Conservation (phyloP, 2,329 filamentous ascomycete genomes). For the Neonectria magnoliae region DNA sequence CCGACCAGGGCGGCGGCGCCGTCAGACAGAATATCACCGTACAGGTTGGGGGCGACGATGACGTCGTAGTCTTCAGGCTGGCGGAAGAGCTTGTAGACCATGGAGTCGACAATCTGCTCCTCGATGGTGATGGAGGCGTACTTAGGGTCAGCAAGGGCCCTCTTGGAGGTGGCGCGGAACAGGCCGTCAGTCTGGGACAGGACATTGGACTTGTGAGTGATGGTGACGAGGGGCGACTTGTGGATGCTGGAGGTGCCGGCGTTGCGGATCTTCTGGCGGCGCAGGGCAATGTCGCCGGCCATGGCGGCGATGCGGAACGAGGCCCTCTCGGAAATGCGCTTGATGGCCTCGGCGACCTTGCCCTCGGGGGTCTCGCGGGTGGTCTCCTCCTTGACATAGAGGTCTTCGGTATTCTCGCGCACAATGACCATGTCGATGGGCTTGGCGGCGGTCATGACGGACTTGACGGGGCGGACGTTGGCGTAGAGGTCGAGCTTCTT, state of each 20-base stretch:
- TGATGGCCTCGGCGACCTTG: constrained; percentile 96
- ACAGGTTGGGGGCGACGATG: constrained; percentile 96
- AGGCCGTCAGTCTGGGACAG: constrained; percentile 95
- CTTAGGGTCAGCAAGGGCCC: constrained; percentile 72
- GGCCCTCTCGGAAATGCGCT: constrained; percentile 91
- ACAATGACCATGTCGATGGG: constrained; percentile 98
- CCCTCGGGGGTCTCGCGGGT: constrained; percentile 79
- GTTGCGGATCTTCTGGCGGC: constrained; percentile 82
- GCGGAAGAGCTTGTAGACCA: constrained; percentile 99
- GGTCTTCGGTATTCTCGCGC: constrained; percentile 97
- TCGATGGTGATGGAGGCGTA: constrained; percentile 78
- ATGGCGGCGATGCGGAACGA: constrained; percentile 88
- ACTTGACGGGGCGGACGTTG: constrained; percentile 96
- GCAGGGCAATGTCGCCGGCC: constrained; percentile 92
- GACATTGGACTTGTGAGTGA: constrained; percentile 99
- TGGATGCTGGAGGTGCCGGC: constrained; percentile 68
- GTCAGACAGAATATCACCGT: constrained; percentile 96
- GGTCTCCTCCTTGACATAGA: constrained; percentile 97
- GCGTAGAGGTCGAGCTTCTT: constrained; percentile 96
- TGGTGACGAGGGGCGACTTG: constrained; percentile 80
- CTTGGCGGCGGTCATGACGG: constrained; percentile 69
- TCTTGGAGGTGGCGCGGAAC: constrained; percentile 83
- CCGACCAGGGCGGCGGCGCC: constrained; percentile 94
- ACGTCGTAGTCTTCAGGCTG: constrained; percentile 96
- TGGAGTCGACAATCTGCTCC: constrained; percentile 98